Conservation (phyloP, 345 rosid species). For the Acer campestre region DNA sequence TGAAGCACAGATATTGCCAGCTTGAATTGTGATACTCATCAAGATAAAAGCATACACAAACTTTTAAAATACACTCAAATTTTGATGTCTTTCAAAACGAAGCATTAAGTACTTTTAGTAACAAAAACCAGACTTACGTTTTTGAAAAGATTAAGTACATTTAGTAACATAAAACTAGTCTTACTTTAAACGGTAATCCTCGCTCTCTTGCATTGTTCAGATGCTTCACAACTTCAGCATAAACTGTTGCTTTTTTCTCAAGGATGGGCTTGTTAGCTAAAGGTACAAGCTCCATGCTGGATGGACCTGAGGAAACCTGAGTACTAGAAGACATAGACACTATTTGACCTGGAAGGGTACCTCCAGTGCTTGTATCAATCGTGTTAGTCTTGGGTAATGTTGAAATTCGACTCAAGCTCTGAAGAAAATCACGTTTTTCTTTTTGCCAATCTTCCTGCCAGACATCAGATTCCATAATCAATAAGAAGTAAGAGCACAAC, state of each 20-base stretch:
- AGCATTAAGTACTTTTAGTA: background rate
- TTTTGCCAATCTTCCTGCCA: conserved; percentile 94
- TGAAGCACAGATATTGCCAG: background rate
- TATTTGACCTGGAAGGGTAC: conserved; percentile 54
- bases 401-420: conserved; percentile 89
- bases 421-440: conserved; percentile 92
- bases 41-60: background rate
- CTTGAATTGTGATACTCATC: background rate
- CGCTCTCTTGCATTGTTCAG: conserved; percentile 80
- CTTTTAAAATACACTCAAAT: conserved; percentile 1
- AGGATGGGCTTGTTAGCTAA: conserved; percentile 58
- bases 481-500: conserved; percentile 18
- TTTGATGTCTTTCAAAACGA: background rate
- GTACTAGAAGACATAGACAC: conserved; percentile 61
- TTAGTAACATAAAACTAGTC: conserved; percentile 21
- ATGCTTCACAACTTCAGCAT: conserved; percentile 80
- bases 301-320: conserved; percentile 54
- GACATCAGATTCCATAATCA: conserved; percentile 16
- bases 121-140: conserved; percentile 46
- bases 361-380: conserved; percentile 42
- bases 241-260: conserved; percentile 79
- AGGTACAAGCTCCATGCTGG: conserved; percentile 66
- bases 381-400: conserved; percentile 73
- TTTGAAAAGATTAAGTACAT: conserved; percentile 10
- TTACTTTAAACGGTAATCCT: conserved; percentile 78